Conservation (phyloP, 1,284 basidiomycete species). For the Moesziomyces parantarcticus region DNA sequence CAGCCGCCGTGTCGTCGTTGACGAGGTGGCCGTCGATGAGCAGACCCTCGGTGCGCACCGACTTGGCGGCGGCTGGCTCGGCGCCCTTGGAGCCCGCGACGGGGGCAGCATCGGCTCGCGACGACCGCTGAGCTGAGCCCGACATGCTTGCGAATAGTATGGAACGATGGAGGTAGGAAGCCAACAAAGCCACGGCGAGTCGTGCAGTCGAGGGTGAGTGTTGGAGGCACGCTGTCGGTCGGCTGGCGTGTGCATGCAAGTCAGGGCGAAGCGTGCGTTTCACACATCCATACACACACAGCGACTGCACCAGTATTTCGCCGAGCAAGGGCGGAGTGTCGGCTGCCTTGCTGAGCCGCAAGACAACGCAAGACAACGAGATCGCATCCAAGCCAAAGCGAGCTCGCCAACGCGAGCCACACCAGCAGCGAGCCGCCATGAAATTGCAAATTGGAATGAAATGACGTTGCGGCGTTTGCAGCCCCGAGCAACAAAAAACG, state of each 20-base stretch:
- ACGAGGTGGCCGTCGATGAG: constrained; percentile 39
- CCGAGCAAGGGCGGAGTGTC: not conserved
- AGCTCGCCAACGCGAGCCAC: no score
- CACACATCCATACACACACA: no score
- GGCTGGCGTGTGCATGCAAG: not conserved
- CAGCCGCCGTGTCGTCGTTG: constrained; percentile 37
- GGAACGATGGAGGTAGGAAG: not conserved
- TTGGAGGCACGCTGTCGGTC: not conserved
- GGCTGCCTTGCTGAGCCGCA: no score
- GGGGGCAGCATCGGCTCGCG: constrained; percentile 28
- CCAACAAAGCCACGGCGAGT: no score
- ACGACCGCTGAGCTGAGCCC: constrained; percentile 9
- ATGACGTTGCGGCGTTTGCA: not conserved
- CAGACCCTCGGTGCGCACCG: constrained; percentile 20
- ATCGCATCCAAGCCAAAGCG: not conserved
- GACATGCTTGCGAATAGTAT: constrained; percentile 10
- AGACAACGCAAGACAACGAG: not conserved
- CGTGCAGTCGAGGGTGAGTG: no score
- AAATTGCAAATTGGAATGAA: no score
- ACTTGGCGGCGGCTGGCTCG: constrained; percentile 12
- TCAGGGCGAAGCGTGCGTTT: constrained; percentile 10
- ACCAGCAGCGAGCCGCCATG: not conserved
- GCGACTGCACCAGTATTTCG: no score
- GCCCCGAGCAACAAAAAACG: no score
- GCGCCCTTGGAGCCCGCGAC: no score